Evolutionary conservation across 2,329 filamentous ascomycete species (phyloP), one percentile per base, ranked within the genome.

Genomic region (Metarhizium anisopliae): DNA sequence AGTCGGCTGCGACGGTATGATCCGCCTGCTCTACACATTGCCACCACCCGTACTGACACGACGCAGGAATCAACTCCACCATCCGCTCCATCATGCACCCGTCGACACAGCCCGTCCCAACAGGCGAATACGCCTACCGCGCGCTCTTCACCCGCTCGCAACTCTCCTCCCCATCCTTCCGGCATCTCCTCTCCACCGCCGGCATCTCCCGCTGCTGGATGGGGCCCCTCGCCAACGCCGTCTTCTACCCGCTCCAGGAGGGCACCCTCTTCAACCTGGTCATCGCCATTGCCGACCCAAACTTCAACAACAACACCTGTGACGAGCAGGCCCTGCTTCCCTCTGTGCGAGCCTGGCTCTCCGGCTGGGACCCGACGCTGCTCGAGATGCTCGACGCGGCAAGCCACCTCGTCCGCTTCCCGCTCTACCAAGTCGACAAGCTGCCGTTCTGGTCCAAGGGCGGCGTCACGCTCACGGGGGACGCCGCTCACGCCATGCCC

Each of bases 401-500:
- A 8, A 36, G 42, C 18, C 51, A 52, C 16, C 57, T 62, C 13
- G 50, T 47, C 14, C 49, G 47, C 52, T 58, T 56, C 40, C 60
- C 56, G 10, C 43, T 61, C 25, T 51, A 52, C 8, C 52, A 53
- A n/a, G 25, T 58, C 6, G 50, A 53, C 29, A 40, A 50, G 8
- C 29, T 60, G 14, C 57, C 59, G 2, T 52, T 14, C 5, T 61
- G 57, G 55, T 47, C 43, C 6, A 47, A 49, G 13, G 60, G 55
- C 14, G 32, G 30, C 18, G 58, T 62, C 11, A 54, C 56, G 16
- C 53, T 63, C 18, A 51, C 56, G 13, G 60, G 61, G 2, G 61
- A 62, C 25, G 59, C 61, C 2, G 58, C 58, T 1, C 61, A 63
- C 55, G 58, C 64, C 4, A 63, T 60, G 25, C 52, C 61, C 0